phyloP scores from a whole-genome alignment of 2,329 filamentous ascomycete species.

The Biscogniauxia sp. region DNA sequence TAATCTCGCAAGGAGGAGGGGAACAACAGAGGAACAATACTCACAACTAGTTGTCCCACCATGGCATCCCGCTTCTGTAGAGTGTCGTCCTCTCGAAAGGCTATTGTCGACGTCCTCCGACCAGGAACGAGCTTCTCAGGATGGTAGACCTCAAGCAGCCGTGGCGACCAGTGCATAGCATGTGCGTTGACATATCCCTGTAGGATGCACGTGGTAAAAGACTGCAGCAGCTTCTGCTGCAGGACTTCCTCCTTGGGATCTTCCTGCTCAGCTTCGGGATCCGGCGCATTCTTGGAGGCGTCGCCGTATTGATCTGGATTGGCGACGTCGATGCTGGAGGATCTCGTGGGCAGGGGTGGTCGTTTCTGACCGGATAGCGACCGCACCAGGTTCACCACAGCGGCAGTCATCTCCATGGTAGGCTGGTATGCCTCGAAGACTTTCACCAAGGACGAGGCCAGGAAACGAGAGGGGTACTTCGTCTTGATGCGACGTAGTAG shows the following conservation, averaged over 20 bases:
- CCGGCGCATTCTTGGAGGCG: slow-evolving; percentile 55
- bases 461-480: slow-evolving; percentile 73
- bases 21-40: slow-evolving; percentile 27
- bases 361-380: slow-evolving; percentile 65
- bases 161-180: slow-evolving; percentile 58
- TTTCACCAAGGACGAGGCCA: slow-evolving; percentile 73
- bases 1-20: not conserved
- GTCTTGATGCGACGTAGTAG: slow-evolving; percentile 74
- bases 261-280: slow-evolving; percentile 57
- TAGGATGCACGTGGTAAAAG: slow-evolving; percentile 74
- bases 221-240: slow-evolving; percentile 64
- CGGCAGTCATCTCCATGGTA: slow-evolving; percentile 65
- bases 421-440: slow-evolving; percentile 65
- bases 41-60: slow-evolving; percentile 69
- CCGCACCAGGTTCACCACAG: slow-evolving; percentile 68
- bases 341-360: slow-evolving; percentile 58
- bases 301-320: slow-evolving; percentile 55
- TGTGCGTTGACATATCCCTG: slow-evolving; percentile 69
- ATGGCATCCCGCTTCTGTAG: slow-evolving; percentile 62
- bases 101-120: slow-evolving; percentile 58
- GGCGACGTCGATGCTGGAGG: slow-evolving; percentile 55
- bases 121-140: slow-evolving; percentile 63
- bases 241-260: slow-evolving; percentile 59
- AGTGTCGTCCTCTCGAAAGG: slow-evolving; percentile 62
- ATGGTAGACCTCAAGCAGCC: slow-evolving; percentile 66